These are phyloP conservation scores for Melanomma pulvis-pyrius DNA, from an alignment of 495 filamentous ascomycete genomes.

Conservation along the genomic window DNA sequence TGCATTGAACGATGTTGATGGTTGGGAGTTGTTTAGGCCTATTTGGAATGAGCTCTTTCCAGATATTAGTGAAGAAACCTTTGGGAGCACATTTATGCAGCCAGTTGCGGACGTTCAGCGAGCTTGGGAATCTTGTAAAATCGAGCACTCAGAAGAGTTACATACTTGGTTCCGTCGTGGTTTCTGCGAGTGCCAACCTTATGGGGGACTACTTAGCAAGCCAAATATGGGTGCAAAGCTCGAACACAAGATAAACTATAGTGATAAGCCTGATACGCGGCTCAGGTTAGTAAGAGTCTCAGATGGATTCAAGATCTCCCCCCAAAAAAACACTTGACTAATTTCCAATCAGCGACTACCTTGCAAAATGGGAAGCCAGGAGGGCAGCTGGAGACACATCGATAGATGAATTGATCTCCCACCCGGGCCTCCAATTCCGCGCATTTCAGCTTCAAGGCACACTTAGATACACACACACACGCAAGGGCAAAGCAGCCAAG, in stretches of 20 bases:
- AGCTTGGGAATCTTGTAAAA: not conserved
- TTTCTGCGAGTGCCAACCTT: constrained; percentile 15
- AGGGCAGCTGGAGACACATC: too few species aligned
- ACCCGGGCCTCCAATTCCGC: constrained; percentile 4
- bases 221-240: not conserved
- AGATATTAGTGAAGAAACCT: not conserved
- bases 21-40: not conserved
- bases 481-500: not conserved
- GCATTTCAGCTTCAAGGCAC: not conserved
- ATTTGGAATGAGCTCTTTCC: constrained; percentile 8
- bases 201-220: not conserved
- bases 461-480: not conserved
- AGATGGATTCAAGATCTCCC: too few species aligned
- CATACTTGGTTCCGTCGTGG: not conserved
- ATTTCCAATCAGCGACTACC: too few species aligned
- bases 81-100: not conserved
- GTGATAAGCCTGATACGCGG: too few species aligned
- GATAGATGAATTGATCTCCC: not conserved
- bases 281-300: too few species aligned
- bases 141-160: constrained; percentile 5
- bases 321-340: too few species aligned
- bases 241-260: constrained; percentile 3
- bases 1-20: not conserved
- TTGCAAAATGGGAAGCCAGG: too few species aligned
- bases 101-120: not conserved